These are phyloP conservation scores for Kwoniella bestiolae DNA, from an alignment of 768 basidiomycete genomes.

Conservation along the genomic window DNA sequence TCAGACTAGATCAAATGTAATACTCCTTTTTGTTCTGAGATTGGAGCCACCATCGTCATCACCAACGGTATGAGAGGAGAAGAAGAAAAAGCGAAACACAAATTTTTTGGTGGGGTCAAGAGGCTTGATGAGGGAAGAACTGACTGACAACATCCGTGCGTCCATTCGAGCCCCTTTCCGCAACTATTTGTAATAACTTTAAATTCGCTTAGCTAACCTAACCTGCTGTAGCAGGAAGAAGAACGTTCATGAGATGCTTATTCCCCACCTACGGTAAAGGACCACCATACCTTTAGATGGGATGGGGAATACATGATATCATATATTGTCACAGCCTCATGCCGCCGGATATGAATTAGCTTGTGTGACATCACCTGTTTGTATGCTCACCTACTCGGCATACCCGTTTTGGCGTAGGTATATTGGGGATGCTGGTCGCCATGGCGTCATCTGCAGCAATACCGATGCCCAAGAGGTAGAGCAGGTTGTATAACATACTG, in stretches of 20 bases:
- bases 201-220: not conserved
- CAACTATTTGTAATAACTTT: not conserved
- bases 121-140: not conserved
- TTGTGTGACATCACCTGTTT: too few relatives aligned
- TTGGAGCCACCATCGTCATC: not conserved
- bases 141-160: not conserved
- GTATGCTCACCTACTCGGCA: too few relatives aligned
- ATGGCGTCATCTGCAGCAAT: too few relatives aligned
- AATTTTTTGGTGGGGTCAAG: not conserved
- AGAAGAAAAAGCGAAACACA: not conserved
- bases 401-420: not conserved
- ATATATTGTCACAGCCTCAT: not conserved
- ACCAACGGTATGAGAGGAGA: not conserved
- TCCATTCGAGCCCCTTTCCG: not conserved
- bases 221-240: not conserved
- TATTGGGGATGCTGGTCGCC: too few relatives aligned
- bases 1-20: too few relatives aligned
- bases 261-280: not conserved
- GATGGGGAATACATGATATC: too few relatives aligned
- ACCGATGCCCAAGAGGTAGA: too few relatives aligned
- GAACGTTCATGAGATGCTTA: too few relatives aligned
- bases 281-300: too few relatives aligned
- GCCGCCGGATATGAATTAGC: not conserved
- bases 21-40: not conserved
- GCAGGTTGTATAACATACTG: too few relatives aligned